Conservation (phyloP, 179 eudicot genomes). For the Camellia oleifera region DNA sequence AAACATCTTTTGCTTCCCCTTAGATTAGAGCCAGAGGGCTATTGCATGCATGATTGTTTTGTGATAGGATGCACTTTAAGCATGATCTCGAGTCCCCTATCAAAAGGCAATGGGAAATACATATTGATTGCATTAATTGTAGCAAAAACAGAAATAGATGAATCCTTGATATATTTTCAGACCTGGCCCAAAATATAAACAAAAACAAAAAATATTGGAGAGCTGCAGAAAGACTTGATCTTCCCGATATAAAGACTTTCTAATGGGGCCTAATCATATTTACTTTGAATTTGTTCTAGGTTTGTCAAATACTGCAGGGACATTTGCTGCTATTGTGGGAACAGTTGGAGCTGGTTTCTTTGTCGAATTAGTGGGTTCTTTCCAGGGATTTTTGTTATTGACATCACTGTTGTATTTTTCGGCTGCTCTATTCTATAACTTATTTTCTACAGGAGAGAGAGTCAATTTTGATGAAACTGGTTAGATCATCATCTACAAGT, state of each 20-base stretch:
- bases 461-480: slow-evolving; percentile 38
- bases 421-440: slow-evolving; percentile 66
- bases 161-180: not conserved
- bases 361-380: slow-evolving; percentile 80
- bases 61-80: not conserved
- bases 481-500: slow-evolving; percentile 6
- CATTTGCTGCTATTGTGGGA: slow-evolving; percentile 83
- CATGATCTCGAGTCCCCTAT: not conserved
- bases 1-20: not conserved
- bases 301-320: slow-evolving; percentile 85
- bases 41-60: not conserved
- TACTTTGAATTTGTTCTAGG: slow-evolving; percentile 37
- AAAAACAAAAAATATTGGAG: not conserved
- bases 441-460: slow-evolving; percentile 73
- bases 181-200: not conserved
- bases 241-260: not conserved
- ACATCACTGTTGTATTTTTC: slow-evolving; percentile 64
- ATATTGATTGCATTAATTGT: not conserved
- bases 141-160: not conserved
- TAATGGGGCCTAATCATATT: not conserved
- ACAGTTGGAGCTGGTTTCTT: slow-evolving; percentile 97
- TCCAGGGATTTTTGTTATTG: slow-evolving; percentile 76
- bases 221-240: not conserved
- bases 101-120: not conserved
- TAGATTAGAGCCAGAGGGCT: not conserved